Evolutionary conservation across 2,329 filamentous ascomycete genomes (phyloP), one percentile per base, ranked within the genome.

Genomic region (Calonectria honghensis): DNA sequence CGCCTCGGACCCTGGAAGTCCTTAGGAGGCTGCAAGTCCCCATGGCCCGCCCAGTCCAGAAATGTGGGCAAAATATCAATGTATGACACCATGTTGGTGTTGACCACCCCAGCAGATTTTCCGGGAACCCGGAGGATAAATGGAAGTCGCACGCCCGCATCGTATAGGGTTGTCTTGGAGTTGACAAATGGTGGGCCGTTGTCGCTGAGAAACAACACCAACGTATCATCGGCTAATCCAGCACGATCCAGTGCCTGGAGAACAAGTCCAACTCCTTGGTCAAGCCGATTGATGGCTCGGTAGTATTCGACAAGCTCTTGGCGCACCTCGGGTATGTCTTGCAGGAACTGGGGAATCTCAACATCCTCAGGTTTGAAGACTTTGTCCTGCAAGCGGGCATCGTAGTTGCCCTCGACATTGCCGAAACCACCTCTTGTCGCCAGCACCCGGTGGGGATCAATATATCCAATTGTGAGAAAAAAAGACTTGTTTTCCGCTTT

Each of bases 101-200:
- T 89, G 2, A 83, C 77, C 3, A 83, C 70, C 1, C 80, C 80
- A 4, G 79, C 24, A 1, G 68, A n/a, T 0, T 51, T 45, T 0
- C 81, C 81, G 0, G 88, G 87, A 0, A 75, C 72, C 2, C 84
- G 82, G 0, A 89, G 77, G 7, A 89, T 80, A 5, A 89, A 80
- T 0, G 88, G 87, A 2, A 89, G 79, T 13, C 84, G 80, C 0
- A 88, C 81, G 20, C 88, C 88, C 0, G 88, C 86, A 67, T 89
- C 88, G 76, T 86, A 90, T 0, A 90, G 80, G 0, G 87, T 89
- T 0, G 88, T 89, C 77, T 89, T 89, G 11, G 88, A 89, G 78
- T 90, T 89, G 73, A 89, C 77, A 74, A 90, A 89, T 0, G 87
- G 87, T 1, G 87, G 83, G 0, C 88, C 88, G 50, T 89, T 89